Evolutionary conservation across 257 asterid genomes (phyloP), one percentile per base, ranked within the genome.

Genomic region (Plantago ovata): DNA sequence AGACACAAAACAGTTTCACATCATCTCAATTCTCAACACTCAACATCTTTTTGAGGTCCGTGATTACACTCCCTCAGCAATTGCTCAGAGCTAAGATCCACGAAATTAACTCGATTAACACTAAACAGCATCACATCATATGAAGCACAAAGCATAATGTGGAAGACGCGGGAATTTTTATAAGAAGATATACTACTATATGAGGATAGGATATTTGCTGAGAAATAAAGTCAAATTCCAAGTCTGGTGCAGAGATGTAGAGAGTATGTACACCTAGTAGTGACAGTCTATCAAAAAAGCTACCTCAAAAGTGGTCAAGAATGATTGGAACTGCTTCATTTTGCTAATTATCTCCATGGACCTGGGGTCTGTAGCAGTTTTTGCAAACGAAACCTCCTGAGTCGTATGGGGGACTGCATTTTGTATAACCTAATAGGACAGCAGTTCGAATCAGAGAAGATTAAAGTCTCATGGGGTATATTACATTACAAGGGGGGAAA

Each of bases 291-390:
- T 20, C 3, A 11, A 40, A 36, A 8, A 10, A 56, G 38, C 9
- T 72, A 81, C 98, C 98, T 93, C 98, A 72, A 93, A 93, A 69
- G 86, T 79, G 3, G 60, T 67, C 69, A 93, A 72, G 74, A 86
- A 83, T 50, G 14, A 56, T 79, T 84, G 95, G 56, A 86, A 93
- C 58, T 76, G 79, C 61, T 75, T 86, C 45, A 88, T 4, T 19
- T 56, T 84, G 69, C 71, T 75, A 80, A 65, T 84, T 79, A 79
- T 85, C 61, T 62, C 67, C 54, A 40, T 70, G 47, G 48, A 79
- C 57, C 45, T 69, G 48, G 49, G 44, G 13, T 82, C 94, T 38
- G 85, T 56, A 66, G 87, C 80, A 61, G 64, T 62, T 53, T 81
- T 72, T 66, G 94, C 95, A 49, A 59, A 41, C 32, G 83, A 76